A percentile compares a stretch with the other conserved stretches of the same genome.
phyloP scores from a whole-genome alignment of 768 basidiomycete species.

The Serendipita indica region DNA sequence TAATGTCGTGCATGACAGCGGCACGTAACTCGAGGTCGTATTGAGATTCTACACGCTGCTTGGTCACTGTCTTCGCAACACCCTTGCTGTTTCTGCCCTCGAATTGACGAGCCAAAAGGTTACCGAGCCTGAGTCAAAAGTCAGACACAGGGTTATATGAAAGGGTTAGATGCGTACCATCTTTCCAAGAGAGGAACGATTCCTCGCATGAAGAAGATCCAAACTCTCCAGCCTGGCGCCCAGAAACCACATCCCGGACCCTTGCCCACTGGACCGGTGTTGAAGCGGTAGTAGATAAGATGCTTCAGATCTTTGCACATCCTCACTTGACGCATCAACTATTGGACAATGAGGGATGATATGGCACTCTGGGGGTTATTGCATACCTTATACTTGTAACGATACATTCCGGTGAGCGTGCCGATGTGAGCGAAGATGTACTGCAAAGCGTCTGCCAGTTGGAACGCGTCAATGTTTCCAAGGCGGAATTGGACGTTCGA shows the following conservation, averaged over 20 bases:
- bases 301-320: conserved; percentile 99
- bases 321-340: conserved; percentile 98
- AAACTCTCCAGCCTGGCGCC: conserved; percentile 99
- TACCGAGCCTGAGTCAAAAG: conserved; percentile 50
- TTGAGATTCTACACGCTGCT: conserved; percentile 97
- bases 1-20: conserved; percentile 98
- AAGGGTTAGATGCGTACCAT: conserved; percentile 39
- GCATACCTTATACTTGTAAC: conserved; percentile 94
- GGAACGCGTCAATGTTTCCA: conserved; percentile 98
- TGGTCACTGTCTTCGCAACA: conserved; percentile 94
- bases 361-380: background rate
- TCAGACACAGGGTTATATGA: background rate
- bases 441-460: conserved; percentile 94
- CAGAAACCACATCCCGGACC: conserved; percentile 99
- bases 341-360: background rate
- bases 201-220: conserved; percentile 99
- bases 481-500: conserved; percentile 97
- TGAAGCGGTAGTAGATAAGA: conserved; percentile 96
- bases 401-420: conserved; percentile 98
- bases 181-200: conserved; percentile 94
- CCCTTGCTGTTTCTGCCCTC: conserved; percentile 96
- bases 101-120: conserved; percentile 93
- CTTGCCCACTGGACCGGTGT: conserved; percentile 98
- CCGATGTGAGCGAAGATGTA: conserved; percentile 97
- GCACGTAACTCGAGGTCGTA: conserved; percentile 95